Percentiles rank a stretch among this genome's conserved stretches.
Conservation (phyloP, 2,329 filamentous ascomycete genomes). For the Tolypocladium ophioglossoides region DNA sequence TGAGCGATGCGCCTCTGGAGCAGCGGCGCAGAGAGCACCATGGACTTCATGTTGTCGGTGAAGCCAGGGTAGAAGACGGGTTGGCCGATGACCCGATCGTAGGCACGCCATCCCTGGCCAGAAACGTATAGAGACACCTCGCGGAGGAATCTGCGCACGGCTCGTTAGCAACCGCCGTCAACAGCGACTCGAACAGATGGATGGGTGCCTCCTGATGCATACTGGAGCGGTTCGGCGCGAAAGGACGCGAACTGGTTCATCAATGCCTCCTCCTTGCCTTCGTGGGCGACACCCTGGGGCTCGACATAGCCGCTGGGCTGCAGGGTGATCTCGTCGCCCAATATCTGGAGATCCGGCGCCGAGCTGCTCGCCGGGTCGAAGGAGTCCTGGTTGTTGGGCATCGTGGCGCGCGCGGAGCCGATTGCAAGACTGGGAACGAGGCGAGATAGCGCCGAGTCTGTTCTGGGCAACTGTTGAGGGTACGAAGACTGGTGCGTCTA, state of each 20-base stretch:
- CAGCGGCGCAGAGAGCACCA: constrained; percentile 65
- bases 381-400: constrained; percentile 19
- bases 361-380: constrained; percentile 26
- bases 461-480: not conserved
- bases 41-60: constrained; percentile 75
- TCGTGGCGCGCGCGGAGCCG: constrained; percentile 6
- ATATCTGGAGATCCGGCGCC: constrained; percentile 67
- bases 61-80: constrained; percentile 91
- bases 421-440: not conserved
- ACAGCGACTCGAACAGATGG: not conserved
- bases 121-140: constrained; percentile 91
- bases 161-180: not conserved
- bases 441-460: not conserved
- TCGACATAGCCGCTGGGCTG: constrained; percentile 62
- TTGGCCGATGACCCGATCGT: constrained; percentile 82
- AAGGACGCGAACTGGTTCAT: constrained; percentile 84
- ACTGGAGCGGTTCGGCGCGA: constrained; percentile 56
- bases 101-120: constrained; percentile 89
- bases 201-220: constrained; percentile 8
- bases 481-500: not conserved
- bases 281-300: constrained; percentile 33
- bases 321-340: constrained; percentile 63
- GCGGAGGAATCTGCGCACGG: constrained; percentile 65
- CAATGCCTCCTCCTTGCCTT: constrained; percentile 53
- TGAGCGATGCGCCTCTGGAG: constrained; percentile 65